These are phyloP conservation scores for Cryphonectria carpinicola DNA, from an alignment of 2,329 filamentous ascomycete genomes.

Conservation along the genomic window DNA sequence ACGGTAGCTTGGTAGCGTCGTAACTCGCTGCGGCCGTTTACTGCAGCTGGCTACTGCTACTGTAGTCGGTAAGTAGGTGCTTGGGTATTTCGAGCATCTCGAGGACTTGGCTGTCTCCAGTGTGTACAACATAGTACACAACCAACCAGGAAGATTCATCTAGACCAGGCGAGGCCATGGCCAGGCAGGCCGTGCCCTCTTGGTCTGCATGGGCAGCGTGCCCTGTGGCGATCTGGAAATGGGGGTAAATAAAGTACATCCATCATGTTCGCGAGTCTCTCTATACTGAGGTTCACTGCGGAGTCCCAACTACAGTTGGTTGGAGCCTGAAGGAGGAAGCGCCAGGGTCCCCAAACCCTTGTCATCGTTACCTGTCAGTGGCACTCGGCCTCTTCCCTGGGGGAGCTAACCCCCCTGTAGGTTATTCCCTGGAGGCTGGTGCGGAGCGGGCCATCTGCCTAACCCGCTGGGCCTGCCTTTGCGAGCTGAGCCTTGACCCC, in stretches of 20 bases:
- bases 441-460: slow-evolving; percentile 1
- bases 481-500: slow-evolving; percentile 3
- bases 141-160: background rate
- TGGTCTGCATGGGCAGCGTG: background rate
- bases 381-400: background rate
- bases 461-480: background rate
- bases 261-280: background rate
- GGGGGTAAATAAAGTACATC: background rate
- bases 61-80: too few species aligned
- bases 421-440: background rate
- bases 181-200: background rate
- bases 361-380: background rate
- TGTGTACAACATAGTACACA: background rate
- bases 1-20: background rate
- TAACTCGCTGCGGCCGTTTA: background rate
- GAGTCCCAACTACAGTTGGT: background rate
- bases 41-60: background rate
- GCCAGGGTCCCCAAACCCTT: slow-evolving; percentile 7
- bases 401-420: background rate
- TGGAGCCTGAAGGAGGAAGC: background rate
- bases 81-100: background rate
- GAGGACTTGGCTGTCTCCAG: background rate
- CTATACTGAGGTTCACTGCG: slow-evolving; percentile 1
- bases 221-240: slow-evolving; percentile 8
- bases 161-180: background rate